Percentiles rank a stretch among this genome's conserved stretches.
These are phyloP conservation scores for Candida methanosorbosa DNA, from an alignment of 805 yeast genomes.

Conservation along the genomic window DNA sequence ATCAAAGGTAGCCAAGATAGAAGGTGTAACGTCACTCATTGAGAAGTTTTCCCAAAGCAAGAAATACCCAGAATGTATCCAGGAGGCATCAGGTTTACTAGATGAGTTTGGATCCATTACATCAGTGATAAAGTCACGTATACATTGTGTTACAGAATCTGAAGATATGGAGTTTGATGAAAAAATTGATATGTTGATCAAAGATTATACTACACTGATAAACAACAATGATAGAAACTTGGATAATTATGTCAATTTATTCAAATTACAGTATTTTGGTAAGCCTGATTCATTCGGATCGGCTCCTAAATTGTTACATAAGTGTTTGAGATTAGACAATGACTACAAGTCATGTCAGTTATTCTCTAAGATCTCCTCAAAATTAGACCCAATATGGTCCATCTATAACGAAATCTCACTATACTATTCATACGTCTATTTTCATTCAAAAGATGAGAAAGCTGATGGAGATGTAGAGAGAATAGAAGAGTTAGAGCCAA, in stretches of 20 bases:
- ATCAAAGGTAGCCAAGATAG: conserved; percentile 1
- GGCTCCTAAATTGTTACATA: conserved; percentile 20
- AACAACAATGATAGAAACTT: conserved; percentile 11
- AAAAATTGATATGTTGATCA: conserved; percentile 13
- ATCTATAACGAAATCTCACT: conserved; percentile 36
- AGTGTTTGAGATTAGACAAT: conserved; percentile 71
- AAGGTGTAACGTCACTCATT: conserved; percentile 1
- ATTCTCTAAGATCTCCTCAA: conserved; percentile 43
- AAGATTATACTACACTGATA: conserved; percentile 16
- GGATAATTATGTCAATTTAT: conserved; percentile 15
- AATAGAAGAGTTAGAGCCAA: conserved; percentile 28
- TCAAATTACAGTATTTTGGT: conserved; percentile 18
- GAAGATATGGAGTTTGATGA: conserved; percentile 7
- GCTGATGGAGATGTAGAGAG: conserved; percentile 16
- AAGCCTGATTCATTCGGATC: conserved; percentile 6
- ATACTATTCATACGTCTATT: conserved; percentile 27
- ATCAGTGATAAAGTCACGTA: conserved; percentile 25
- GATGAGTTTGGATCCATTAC: conserved; percentile 36
- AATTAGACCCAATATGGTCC: conserved; percentile 30
- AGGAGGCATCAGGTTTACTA: conserved; percentile 25
- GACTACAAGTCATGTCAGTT: conserved; percentile 55
- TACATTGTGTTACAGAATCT: conserved; percentile 15
- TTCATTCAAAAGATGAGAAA: conserved; percentile 18
- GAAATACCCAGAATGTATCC: conserved; percentile 19
- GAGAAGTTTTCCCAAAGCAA: conserved; percentile 4